Conservation (phyloP, 148 eudicot genomes). For the Rhododendron ferrugineum region DNA sequence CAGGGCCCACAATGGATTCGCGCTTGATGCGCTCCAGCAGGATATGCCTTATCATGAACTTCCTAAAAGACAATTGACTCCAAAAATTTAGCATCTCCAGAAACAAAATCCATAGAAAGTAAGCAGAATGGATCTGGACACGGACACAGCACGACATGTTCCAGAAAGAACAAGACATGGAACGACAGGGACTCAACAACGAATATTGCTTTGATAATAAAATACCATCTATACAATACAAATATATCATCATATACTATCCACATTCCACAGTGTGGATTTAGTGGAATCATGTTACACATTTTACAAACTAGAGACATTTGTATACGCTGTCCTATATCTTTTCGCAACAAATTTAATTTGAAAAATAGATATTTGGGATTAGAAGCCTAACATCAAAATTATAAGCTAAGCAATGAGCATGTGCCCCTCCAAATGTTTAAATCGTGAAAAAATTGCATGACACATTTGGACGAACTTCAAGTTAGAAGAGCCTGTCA, state of each 20-base stretch:
- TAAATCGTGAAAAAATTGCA: not conserved
- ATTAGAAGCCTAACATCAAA: not conserved
- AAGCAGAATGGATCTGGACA: not conserved
- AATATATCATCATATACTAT: not conserved
- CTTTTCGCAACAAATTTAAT: not conserved
- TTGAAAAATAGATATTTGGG: not conserved
- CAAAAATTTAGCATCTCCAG: not conserved
- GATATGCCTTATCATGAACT: constrained; percentile 23
- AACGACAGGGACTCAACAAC: not conserved
- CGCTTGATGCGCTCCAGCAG: constrained; percentile 49
- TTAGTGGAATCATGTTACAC: not conserved
- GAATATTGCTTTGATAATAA: not conserved
- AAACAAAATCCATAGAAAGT: not conserved
- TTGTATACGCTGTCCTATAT: not conserved
- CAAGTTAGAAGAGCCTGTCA: not conserved
- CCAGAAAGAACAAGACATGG: not conserved
- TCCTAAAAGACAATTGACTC: constrained; percentile 22
- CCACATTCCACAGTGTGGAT: not conserved
- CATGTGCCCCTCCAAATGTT: not conserved
- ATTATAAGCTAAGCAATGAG: not conserved
- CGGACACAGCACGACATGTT: not conserved
- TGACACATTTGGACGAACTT: not conserved
- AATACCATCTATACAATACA: not conserved
- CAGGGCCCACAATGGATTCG: constrained; percentile 84
- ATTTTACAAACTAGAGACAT: not conserved